These are phyloP conservation scores for Diaporthe sp. DNA, from an alignment of 2,329 filamentous ascomycete genomes.

Conservation along the genomic window DNA sequence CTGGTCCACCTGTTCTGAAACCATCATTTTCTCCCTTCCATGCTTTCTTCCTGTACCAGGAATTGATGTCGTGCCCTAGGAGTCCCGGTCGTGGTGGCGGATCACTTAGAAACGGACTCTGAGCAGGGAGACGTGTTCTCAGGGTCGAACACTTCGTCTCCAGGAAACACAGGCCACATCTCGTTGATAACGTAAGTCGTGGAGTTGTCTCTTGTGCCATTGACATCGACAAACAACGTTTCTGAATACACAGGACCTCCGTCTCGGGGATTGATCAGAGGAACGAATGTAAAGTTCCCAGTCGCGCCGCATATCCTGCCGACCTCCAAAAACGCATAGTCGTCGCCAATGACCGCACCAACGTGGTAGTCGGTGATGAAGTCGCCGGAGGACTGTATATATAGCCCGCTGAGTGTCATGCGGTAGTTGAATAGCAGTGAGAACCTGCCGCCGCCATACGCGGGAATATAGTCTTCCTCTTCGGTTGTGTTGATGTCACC, in stretches of 20 bases:
- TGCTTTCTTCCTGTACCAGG: not conserved
- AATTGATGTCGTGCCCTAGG: not conserved
- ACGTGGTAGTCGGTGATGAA: not conserved
- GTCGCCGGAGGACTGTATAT: not conserved
- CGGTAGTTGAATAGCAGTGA: not conserved
- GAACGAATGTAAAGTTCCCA: slow-evolving; percentile 8
- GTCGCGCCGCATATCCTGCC: slow-evolving; percentile 16
- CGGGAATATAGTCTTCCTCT: not conserved
- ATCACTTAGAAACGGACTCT: not conserved
- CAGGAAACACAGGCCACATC: slow-evolving; percentile 13
- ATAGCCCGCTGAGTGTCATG: not conserved
- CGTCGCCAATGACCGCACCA: not conserved
- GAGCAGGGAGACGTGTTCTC: not conserved
- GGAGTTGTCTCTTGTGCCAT: not conserved
- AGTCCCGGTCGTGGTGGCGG: no score
- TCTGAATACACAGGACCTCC: not conserved
- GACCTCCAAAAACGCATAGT: not conserved
- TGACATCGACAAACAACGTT: not conserved
- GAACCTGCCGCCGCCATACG: not conserved
- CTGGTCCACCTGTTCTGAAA: not conserved
- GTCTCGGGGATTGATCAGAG: not conserved
- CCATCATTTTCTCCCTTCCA: not conserved
- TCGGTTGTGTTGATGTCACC: slow-evolving; percentile 5
- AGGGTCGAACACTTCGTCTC: not conserved
- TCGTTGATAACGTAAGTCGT: not conserved